Percentiles rank a stretch among this genome's conserved stretches.
Evolutionary conservation across 129 eudicot genomes (phyloP).

Genomic region (Chrysanthemum seticuspe): DNA sequence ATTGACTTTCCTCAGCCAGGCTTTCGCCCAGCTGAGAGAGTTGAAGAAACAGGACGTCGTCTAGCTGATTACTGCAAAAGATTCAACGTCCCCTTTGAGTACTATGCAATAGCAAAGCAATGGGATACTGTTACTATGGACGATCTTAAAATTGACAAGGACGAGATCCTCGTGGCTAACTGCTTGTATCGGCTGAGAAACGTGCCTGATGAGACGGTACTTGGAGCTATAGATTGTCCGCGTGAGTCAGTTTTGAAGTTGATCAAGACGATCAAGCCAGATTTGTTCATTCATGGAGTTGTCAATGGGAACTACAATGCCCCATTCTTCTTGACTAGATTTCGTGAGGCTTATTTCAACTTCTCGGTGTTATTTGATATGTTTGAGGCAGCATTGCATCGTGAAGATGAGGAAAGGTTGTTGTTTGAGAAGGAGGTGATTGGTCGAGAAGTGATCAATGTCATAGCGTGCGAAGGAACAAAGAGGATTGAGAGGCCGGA

Average conservation of each 20-base stretch:
- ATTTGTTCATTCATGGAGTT: constrained; percentile 55
- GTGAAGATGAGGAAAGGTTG: constrained; percentile 48
- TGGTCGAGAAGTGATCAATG: constrained; percentile 56
- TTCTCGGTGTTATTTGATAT: constrained; percentile 58
- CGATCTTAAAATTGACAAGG: constrained; percentile 48
- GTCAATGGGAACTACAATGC: constrained; percentile 63
- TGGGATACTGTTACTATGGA: constrained; percentile 56
- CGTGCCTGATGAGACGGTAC: constrained; percentile 54
- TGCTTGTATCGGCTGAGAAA: constrained; percentile 51
- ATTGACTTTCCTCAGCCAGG: constrained; percentile 79
- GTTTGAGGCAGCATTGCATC: constrained; percentile 43
- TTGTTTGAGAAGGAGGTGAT: constrained; percentile 49
- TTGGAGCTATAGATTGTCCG: constrained; percentile 40
- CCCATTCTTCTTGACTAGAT: constrained; percentile 62
- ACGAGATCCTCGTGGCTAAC: constrained; percentile 55
- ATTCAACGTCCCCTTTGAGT: constrained; percentile 69
- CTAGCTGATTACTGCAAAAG: constrained; percentile 54
- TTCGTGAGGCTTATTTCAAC: constrained; percentile 59
- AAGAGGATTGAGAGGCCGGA: constrained; percentile 62
- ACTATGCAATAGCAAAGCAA: constrained; percentile 55
- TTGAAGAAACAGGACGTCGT: constrained; percentile 67
- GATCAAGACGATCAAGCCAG: constrained; percentile 47
- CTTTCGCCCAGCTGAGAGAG: constrained; percentile 54
- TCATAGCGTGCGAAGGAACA: constrained; percentile 62
- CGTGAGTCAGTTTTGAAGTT: constrained; percentile 62